phyloP scores from a whole-genome alignment of 1,139 yeast genomes.

The Hansenula sp. region DNA sequence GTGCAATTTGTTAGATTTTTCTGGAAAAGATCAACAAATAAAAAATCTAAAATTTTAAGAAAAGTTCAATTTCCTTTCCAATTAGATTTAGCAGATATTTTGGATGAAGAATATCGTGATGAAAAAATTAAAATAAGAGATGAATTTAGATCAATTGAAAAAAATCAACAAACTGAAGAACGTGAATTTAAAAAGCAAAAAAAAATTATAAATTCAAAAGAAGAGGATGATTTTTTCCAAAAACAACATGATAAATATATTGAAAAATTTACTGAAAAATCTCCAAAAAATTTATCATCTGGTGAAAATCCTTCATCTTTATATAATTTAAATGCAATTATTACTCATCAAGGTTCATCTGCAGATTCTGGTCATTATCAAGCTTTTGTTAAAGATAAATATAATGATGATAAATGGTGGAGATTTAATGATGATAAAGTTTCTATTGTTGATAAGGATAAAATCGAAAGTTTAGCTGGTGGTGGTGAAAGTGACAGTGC shows the following conservation, averaged over 20 bases:
- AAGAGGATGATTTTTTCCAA: slow-evolving; percentile 27
- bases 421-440: slow-evolving; percentile 93
- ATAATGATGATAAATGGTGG: slow-evolving; percentile 84
- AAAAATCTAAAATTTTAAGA: slow-evolving; percentile 88
- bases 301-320: slow-evolving; percentile 87
- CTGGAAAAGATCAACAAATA: slow-evolving; percentile 90
- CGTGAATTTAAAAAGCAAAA: slow-evolving; percentile 65
- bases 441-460: slow-evolving; percentile 68
- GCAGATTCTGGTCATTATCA: slow-evolving; percentile 99
- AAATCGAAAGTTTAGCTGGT: slow-evolving; percentile 82
- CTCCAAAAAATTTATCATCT: slow-evolving; percentile 31
- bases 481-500: slow-evolving; percentile 99
- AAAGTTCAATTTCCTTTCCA: slow-evolving; percentile 94
- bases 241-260: slow-evolving; percentile 34
- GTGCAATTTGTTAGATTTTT: slow-evolving; percentile 92
- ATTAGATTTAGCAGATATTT: slow-evolving; percentile 79
- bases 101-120: slow-evolving; percentile 68
- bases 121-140: slow-evolving; percentile 74
- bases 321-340: slow-evolving; percentile 76
- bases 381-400: slow-evolving; percentile 72
- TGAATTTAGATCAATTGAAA: slow-evolving; percentile 69
- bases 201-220: slow-evolving; percentile 7
- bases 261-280: slow-evolving; percentile 31
- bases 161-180: slow-evolving; percentile 65
- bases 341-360: slow-evolving; percentile 92